These are phyloP conservation scores for Candida jianshihensis DNA, from an alignment of 805 yeast genomes.

Conservation along the genomic window DNA sequence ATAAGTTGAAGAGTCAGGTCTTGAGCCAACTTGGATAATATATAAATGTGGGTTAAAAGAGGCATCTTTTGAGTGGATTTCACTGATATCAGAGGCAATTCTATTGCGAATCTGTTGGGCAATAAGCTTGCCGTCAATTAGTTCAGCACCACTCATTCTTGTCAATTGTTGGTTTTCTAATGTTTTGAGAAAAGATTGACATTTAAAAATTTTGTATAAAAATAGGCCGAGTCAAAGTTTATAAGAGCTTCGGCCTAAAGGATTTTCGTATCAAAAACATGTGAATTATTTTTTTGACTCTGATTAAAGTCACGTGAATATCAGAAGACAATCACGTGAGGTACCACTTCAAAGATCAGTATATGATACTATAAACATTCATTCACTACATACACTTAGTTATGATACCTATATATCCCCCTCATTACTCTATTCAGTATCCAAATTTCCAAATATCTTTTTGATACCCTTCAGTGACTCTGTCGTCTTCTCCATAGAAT, in stretches of 20 bases:
- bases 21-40: slow-evolving; percentile 82
- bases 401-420: too few species aligned
- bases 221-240: too few species aligned
- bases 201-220: too few species aligned
- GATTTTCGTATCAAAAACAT: too few species aligned
- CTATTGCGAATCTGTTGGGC: slow-evolving; percentile 45
- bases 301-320: not conserved
- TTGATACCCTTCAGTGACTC: slow-evolving; percentile 57
- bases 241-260: too few species aligned
- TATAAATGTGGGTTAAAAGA: slow-evolving; percentile 70
- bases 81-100: slow-evolving; percentile 43
- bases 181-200: too few species aligned
- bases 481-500: slow-evolving; percentile 57
- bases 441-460: slow-evolving; percentile 34
- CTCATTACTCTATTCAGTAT: slow-evolving; percentile 8
- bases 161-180: too few species aligned
- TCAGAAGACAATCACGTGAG: not conserved
- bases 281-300: not conserved
- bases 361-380: too few species aligned
- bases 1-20: slow-evolving; percentile 89
- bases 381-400: too few species aligned
- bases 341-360: too few species aligned
- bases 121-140: slow-evolving; percentile 57
- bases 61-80: slow-evolving; percentile 34
- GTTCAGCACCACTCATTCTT: slow-evolving; percentile 14